Base-by-base conservation (phyloP, 2,329 filamentous ascomycete genomes). In the Calonectria ilicicola region DNA sequence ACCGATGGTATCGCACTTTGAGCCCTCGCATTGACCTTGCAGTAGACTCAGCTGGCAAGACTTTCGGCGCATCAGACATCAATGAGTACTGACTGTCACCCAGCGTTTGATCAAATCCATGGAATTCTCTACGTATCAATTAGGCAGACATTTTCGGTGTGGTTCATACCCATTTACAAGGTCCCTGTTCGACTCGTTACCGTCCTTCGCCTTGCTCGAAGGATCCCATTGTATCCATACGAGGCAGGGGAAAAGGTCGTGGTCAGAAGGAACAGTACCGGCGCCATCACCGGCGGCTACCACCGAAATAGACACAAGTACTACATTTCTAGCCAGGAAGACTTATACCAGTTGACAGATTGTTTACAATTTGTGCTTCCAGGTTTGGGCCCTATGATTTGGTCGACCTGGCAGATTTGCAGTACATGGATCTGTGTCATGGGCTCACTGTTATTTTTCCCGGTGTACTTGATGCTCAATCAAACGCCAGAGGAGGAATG, bases 1-100 rank as follows among this genome's bases (percentile, higher is more conserved):
- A 95, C 80, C 91, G 91, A 47, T 96, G 93, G 94, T 96, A 97
- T 84, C 95, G 95, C 80, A 93, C 96, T 75, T 86, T 98, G 81
- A 95, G 92, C 73, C 95, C 95, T 0, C 85, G 87, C 19, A 94
- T 97, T 75, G 88, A 92, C 46, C 84, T 96, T 10, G 84, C 88
- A 1, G 86, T 98, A n/a, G 89, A 95, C 74, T 90, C 89, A 4
- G 82, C 83, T 51, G 86, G 89, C 90, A 80, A 58, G 83, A 2
- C 19, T 27, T 3, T 2, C 10, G 17, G n/a, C 14, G 2, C n/a
- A 23, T 23, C 2, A 0, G 6, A 35, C 32, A 3, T 14, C 7
- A 10, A 3, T 9, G 6, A 12, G 21, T 21, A 5, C 72, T 77
- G 29, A 76, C 3, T 42, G 1, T 0, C 5, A 1, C 10, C 3